phyloP scores from a whole-genome alignment of 2,329 filamentous ascomycete genomes.

The Pestalotiopsis sp. region DNA sequence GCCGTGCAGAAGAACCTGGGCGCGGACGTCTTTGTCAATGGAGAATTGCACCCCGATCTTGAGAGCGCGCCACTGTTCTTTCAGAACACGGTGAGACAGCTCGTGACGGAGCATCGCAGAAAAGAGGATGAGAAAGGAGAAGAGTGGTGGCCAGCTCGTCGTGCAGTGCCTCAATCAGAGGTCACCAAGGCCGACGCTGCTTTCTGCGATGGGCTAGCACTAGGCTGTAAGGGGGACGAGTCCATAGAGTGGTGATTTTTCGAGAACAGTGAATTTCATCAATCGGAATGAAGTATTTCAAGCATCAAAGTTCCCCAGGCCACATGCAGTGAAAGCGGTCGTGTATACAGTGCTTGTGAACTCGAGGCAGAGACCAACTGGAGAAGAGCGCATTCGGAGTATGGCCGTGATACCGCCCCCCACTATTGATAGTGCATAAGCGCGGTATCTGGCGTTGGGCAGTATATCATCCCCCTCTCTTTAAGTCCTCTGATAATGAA shows the following conservation, averaged over 20 bases:
- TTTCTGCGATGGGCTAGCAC: not conserved
- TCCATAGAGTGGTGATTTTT: not conserved
- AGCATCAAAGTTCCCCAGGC: not conserved
- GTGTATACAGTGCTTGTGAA: not conserved
- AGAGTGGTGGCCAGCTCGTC: slow-evolving; percentile 33
- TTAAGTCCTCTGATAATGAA: not conserved
- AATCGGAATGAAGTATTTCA: not conserved
- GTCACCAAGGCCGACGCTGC: not conserved
- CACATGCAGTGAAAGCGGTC: not conserved
- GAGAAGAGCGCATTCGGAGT: not conserved
- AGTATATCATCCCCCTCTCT: not conserved
- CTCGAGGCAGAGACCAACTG: not conserved
- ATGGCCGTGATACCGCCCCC: no score
- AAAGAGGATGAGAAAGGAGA: slow-evolving; percentile 22
- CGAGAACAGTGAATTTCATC: not conserved
- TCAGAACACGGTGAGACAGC: slow-evolving; percentile 28
- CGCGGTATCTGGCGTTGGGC: no score
- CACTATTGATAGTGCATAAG: not conserved
- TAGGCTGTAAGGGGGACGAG: not conserved
- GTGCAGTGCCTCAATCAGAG: not conserved
- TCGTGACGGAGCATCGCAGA: slow-evolving; percentile 29
- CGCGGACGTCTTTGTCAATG: slow-evolving; percentile 52
- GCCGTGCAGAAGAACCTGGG: slow-evolving; percentile 52
- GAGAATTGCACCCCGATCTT: slow-evolving; percentile 52
- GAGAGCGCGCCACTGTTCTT: slow-evolving; percentile 38